Percentiles rank a stretch among this genome's conserved stretches.
Conservation (phyloP, 75 land plant species). For the Pinus taeda region DNA sequence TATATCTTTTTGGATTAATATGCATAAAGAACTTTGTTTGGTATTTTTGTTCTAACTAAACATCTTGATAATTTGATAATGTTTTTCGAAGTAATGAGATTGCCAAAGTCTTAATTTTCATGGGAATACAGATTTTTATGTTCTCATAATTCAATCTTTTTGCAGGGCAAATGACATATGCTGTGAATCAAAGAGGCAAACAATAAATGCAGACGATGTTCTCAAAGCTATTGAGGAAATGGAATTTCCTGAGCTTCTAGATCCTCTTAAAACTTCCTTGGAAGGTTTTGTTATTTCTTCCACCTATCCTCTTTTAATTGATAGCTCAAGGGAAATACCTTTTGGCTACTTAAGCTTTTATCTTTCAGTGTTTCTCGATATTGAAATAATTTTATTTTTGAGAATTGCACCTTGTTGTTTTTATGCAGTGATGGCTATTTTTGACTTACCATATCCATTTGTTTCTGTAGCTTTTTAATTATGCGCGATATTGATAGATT, state of each 20-base stretch:
- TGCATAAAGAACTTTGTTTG: not conserved
- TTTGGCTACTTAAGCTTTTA: too few relatives aligned
- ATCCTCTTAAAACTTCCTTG: constrained; percentile 62
- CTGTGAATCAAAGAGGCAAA: constrained; percentile 88
- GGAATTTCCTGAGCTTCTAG: constrained; percentile 78
- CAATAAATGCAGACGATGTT: constrained; percentile 91
- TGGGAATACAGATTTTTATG: not conserved
- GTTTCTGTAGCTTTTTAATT: not conserved
- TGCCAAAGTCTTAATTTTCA: not conserved
- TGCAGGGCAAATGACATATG: constrained; percentile 93
- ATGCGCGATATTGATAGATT: not conserved
- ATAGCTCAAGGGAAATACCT: too few relatives aligned
- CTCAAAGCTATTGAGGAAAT: constrained; percentile 91
- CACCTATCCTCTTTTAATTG: too few relatives aligned
- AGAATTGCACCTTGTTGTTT: too few relatives aligned
- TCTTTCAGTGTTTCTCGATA: too few relatives aligned
- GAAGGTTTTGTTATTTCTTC: constrained; percentile 40
- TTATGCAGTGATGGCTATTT: too few relatives aligned
- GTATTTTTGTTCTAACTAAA: not conserved
- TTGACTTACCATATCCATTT: not conserved
- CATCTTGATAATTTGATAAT: not conserved
- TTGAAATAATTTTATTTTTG: too few relatives aligned
- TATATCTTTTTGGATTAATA: not conserved
- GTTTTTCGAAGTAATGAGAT: too few relatives aligned
- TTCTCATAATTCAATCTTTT: not conserved